Evolutionary conservation across 306 rosid species (phyloP).

Genomic region (Lathyrus aphaca): DNA sequence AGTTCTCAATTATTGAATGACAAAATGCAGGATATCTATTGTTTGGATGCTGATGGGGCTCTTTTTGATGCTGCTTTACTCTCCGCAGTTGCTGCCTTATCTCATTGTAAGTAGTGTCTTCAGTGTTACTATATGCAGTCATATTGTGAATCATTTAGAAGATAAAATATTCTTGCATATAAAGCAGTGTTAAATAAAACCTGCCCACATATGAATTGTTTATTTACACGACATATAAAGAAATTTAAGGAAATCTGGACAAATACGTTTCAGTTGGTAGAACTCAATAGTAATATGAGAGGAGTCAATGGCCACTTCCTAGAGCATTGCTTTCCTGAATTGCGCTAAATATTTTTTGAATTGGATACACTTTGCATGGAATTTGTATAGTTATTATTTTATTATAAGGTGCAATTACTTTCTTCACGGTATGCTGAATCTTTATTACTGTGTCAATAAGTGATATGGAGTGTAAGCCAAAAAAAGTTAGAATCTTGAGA

Average conservation of each 20-base stretch:
- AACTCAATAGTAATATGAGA: neutral
- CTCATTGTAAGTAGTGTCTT: constrained; percentile 66
- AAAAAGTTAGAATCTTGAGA: constrained; percentile 12
- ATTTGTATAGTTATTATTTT: constrained; percentile 1
- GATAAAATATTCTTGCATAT: constrained; percentile 6
- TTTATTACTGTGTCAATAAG: neutral
- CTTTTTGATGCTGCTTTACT: constrained; percentile 87
- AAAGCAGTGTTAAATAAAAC: constrained; percentile 17
- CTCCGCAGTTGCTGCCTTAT: constrained; percentile 83
- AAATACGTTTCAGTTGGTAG: constrained; percentile 8
- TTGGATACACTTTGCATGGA: neutral
- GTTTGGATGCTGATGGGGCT: constrained; percentile 92
- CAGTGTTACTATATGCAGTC: constrained; percentile 17
- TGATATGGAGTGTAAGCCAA: neutral
- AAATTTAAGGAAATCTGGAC: neutral
- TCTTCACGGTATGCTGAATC: constrained; percentile 4
- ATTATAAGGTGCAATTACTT: neutral
- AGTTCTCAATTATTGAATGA: constrained; percentile 36
- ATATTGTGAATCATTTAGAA: constrained; percentile 28
- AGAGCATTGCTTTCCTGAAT: neutral
- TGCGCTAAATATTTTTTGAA: neutral
- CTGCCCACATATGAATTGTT: neutral
- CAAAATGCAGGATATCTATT: constrained; percentile 72
- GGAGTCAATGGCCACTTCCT: neutral
- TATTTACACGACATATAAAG: constrained; percentile 1